Percentiles rank a stretch among this genome's conserved stretches.
phyloP scores from a whole-genome alignment of 257 asterid genomes.

The Salvia miltiorrhiza region DNA sequence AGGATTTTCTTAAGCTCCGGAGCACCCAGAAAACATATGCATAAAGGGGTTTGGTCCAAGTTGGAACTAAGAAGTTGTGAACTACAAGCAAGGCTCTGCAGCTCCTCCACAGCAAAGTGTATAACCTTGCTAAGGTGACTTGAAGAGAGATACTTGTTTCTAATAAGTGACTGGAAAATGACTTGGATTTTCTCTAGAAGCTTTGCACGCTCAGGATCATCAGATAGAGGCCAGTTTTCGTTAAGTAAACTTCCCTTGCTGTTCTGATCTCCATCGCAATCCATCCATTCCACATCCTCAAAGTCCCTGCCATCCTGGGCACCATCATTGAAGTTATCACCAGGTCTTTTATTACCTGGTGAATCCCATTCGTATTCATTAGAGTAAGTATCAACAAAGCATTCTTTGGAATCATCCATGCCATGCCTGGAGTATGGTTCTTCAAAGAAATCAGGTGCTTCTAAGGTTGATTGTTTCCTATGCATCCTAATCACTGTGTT shows the following conservation, averaged over 20 bases:
- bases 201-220: conserved; percentile 83
- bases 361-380: conserved; percentile 59
- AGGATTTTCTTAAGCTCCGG: conserved; percentile 76
- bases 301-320: conserved; percentile 43
- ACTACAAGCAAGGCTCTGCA: conserved; percentile 72
- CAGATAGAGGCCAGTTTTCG: conserved; percentile 75
- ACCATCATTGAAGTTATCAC: conserved; percentile 37
- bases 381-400: conserved; percentile 59
- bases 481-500: conserved; percentile 50
- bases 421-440: conserved; percentile 40
- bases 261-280: conserved; percentile 63
- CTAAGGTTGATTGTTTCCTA: conserved; percentile 45
- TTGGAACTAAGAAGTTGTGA: conserved; percentile 62
- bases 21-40: conserved; percentile 83
- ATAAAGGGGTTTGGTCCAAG: conserved; percentile 68
- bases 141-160: conserved; percentile 67
- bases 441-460: conserved; percentile 40
- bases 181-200: conserved; percentile 72
- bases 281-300: conserved; percentile 87
- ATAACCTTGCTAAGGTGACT: conserved; percentile 88
- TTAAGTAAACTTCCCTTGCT: conserved; percentile 41
- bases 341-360: conserved; percentile 43
- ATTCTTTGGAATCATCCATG: conserved; percentile 56
- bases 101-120: conserved; percentile 79
- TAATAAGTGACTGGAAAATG: conserved; percentile 63